These are phyloP conservation scores for Scheffersomyces stambukii DNA, from an alignment of 1,139 yeast genomes.

Conservation along the genomic window DNA sequence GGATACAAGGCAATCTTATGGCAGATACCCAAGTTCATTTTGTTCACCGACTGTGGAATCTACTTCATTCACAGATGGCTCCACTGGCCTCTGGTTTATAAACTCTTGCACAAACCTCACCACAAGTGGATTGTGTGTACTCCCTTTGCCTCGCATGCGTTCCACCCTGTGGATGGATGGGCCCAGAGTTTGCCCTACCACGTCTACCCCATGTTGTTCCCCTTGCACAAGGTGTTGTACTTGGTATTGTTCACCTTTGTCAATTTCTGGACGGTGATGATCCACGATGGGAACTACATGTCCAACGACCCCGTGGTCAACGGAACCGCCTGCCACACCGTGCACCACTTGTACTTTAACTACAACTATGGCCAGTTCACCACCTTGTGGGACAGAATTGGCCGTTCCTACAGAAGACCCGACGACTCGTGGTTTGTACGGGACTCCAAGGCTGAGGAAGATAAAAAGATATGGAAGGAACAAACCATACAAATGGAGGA, in stretches of 20 bases:
- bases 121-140: constrained; percentile 99
- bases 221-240: constrained; percentile 83
- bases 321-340: constrained; percentile 98
- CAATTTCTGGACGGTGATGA: constrained; percentile 97
- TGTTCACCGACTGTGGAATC: constrained; percentile 92
- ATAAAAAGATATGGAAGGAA: constrained; percentile 61
- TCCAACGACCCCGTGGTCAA: constrained; percentile 91
- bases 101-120: constrained; percentile 90
- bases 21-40: constrained; percentile 74
- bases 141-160: constrained; percentile 97
- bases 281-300: constrained; percentile 95
- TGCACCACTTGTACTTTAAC: constrained; percentile 93
- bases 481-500: constrained; percentile 77
- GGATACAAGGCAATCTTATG: constrained; percentile 62
- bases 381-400: constrained; percentile 95
- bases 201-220: constrained; percentile 83
- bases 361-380: constrained; percentile 98
- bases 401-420: constrained; percentile 89
- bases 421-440: constrained; percentile 80
- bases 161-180: constrained; percentile 97
- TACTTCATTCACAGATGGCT: constrained; percentile 88
- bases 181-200: constrained; percentile 92
- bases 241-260: constrained; percentile 80
- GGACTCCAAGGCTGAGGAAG: constrained; percentile 45
- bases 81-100: constrained; percentile 89